phyloP scores from a whole-genome alignment of 768 basidiomycete species.

The Pseudohyphozyma bogoriensis region DNA sequence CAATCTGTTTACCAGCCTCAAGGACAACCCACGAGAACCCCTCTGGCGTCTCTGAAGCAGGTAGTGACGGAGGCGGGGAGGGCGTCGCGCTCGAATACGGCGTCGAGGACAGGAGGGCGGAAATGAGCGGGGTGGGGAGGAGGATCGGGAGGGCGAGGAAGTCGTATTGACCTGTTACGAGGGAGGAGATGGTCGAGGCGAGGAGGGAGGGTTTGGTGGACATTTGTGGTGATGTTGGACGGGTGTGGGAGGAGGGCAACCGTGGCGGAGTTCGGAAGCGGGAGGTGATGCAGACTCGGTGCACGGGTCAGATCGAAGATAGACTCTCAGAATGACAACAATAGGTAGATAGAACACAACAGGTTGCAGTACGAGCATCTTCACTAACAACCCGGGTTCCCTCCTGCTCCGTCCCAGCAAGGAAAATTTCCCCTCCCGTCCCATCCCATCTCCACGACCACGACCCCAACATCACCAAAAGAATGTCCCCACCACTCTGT shows the following conservation, averaged over 20 bases:
- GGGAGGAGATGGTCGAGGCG: background rate
- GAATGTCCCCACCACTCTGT: background rate
- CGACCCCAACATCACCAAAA: background rate
- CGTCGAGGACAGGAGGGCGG: constrained; percentile 6
- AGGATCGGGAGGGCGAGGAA: constrained; percentile 2
- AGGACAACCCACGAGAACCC: constrained; percentile 8
- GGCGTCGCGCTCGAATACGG: background rate
- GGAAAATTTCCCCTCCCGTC: too few species aligned
- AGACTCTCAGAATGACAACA: background rate
- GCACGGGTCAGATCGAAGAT: background rate
- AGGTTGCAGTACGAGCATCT: too few species aligned
- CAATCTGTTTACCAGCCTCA: constrained; percentile 18
- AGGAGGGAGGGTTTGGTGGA: background rate
- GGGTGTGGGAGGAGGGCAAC: too few species aligned
- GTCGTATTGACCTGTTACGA: constrained; percentile 15
- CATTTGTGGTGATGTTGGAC: too few species aligned
- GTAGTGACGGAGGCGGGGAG: background rate
- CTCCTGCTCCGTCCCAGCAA: too few species aligned
- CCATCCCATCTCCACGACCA: background rate
- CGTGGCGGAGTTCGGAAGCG: too few species aligned
- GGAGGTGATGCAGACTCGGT: too few species aligned
- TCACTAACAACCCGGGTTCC: too few species aligned
- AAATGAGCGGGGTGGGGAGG: constrained; percentile 9
- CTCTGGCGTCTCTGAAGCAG: background rate
- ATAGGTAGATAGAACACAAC: background rate